Evolutionary conservation across 1,139 yeast genomes (phyloP), one percentile per base, ranked within the genome.

Genomic region (Magnusiomyces tetraspermus): DNA sequence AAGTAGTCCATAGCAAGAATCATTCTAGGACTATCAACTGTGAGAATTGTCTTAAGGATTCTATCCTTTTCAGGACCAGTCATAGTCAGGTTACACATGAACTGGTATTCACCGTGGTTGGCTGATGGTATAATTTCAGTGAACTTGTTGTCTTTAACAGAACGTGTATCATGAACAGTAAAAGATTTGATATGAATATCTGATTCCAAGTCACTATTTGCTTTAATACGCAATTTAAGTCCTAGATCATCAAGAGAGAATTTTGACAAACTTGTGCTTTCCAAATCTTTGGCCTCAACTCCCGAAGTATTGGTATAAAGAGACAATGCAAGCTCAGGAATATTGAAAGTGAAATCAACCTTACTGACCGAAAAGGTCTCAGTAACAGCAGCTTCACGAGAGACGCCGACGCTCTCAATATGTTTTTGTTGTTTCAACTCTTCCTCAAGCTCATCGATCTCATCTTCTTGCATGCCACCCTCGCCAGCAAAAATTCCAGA

Each of bases 1-100:
- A 92, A 63, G 65, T 87, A 90, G 62, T 90, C 98, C 58, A 92
- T 71, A 0, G 97, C 97, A 49, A 92, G 68, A 50, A 92, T 82
- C 21, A 85, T 76, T 55, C 77, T 79, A 0, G 97, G 97, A 58
- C 83, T 85, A 59, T 89, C 95, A 13, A 90, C 77, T 0, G 88
- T 80, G 11, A 86, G 67, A 62, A 83, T 75, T 1, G 79, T 68
- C 43, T 83, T 77, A 3, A 79, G 22, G 6, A 40, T 40, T 22
- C 51, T 40, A 6, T 31, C 11, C 6, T 36, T 17, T 21, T 46
- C 53, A 28, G 48, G 43, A 2, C 54, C 55, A 37, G 51, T 51
- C 17, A 55, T 30, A 11, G 66, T 61, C 0, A 77, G 62, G 28
- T 76, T 74, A 2, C 86, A 80, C 70, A 78, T 72, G 59, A 94